Conservation (phyloP, 345 rosid genomes). For the Acer campestre region DNA sequence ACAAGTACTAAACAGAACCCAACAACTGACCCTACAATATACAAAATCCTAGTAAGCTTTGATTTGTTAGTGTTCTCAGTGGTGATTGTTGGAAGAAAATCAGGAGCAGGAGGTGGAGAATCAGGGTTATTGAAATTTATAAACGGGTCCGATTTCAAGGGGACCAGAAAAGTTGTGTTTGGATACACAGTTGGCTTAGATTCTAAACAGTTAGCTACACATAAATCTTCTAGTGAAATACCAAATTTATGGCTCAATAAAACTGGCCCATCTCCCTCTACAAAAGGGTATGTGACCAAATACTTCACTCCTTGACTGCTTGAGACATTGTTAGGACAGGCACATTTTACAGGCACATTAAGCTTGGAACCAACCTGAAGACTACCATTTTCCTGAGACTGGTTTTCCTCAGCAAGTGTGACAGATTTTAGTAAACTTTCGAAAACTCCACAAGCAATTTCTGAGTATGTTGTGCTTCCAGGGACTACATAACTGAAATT, state of each 20-base stretch:
- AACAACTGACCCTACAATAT: constrained; percentile 45
- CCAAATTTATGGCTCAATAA: constrained; percentile 37
- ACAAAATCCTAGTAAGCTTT: constrained; percentile 34
- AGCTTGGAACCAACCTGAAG: constrained; percentile 31
- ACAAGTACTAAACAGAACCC: constrained; percentile 37
- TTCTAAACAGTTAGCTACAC: constrained; percentile 38
- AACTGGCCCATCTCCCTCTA: constrained; percentile 38
- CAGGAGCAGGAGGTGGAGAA: constrained; percentile 46
- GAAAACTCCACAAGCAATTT: constrained; percentile 49
- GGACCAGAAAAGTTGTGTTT: constrained; percentile 49
- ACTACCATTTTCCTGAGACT: constrained; percentile 6
- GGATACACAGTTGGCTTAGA: constrained; percentile 47
- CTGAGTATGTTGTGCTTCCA: constrained; percentile 22
- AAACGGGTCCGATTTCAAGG: constrained; percentile 29
- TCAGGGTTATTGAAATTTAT: constrained; percentile 24
- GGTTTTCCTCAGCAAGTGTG: constrained; percentile 36
- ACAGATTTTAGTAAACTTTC: constrained; percentile 43
- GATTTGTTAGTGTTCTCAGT: constrained; percentile 15
- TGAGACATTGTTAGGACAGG: constrained; percentile 43
- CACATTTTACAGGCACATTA: constrained; percentile 53
- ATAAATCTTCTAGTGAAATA: constrained; percentile 34
- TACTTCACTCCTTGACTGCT: constrained; percentile 20
- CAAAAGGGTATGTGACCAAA: constrained; percentile 53
- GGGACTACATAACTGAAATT: constrained; percentile 30
- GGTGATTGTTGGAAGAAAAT: constrained; percentile 43